Percentiles rank a stretch among this genome's conserved stretches.
Conservation (phyloP, 225 moss, liverwort and hornwort species). For the Physcomitrellopsis africana region DNA sequence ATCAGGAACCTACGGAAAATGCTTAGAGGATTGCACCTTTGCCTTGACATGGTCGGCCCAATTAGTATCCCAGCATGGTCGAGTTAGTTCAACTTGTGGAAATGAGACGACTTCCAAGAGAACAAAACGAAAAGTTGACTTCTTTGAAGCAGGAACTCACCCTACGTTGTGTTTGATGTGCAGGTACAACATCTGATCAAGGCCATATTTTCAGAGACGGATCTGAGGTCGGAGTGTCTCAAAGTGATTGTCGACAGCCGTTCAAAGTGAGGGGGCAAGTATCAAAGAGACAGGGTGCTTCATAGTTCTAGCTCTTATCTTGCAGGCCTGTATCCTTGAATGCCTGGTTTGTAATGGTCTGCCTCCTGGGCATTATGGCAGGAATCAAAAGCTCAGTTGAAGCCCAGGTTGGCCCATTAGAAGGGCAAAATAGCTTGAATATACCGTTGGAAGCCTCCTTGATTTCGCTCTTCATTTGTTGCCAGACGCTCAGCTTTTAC, state of each 20-base stretch:
- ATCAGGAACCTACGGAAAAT: not conserved
- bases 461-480: too few species aligned
- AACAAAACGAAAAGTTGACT: not conserved
- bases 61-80: not conserved
- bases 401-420: not conserved
- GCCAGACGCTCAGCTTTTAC: too few species aligned
- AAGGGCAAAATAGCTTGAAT: not conserved
- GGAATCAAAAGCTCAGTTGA: constrained; percentile 1
- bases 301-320: not conserved
- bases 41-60: not conserved
- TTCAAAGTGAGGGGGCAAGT: constrained; percentile 21
- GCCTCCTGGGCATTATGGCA: not conserved
- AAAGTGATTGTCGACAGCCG: constrained; percentile 55
- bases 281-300: not conserved
- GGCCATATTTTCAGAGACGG: constrained; percentile 81
- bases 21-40: not conserved
- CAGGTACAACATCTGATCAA: constrained; percentile 80
- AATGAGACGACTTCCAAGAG: not conserved
- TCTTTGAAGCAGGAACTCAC: constrained; percentile 1
- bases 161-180: constrained; percentile 19
- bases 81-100: not conserved
- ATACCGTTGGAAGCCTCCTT: not conserved
- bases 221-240: constrained; percentile 69
- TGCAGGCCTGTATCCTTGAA: not conserved
- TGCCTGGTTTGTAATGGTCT: constrained; percentile 8